Conservation (phyloP, 1,284 basidiomycete genomes). For the Baeospora myosura region DNA sequence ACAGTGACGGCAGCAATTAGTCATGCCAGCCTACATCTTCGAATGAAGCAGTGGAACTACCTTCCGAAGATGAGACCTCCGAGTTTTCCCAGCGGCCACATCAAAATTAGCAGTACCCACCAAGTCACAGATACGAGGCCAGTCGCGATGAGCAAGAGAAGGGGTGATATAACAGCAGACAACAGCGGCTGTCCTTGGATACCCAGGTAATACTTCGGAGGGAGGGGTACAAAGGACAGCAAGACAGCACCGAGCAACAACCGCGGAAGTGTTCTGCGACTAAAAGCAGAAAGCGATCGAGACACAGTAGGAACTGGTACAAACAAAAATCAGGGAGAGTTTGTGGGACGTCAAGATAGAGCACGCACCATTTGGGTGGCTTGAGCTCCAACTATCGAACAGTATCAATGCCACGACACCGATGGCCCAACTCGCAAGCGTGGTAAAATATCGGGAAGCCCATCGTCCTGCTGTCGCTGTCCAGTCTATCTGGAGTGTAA, state of each 20-base stretch:
- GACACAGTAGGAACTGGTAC: conserved; percentile 42
- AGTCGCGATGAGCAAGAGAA: conserved; percentile 46
- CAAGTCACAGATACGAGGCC: conserved; percentile 58
- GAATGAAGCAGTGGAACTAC: conserved; percentile 23
- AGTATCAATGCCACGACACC: conserved; percentile 55
- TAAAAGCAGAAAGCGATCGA: conserved; percentile 40
- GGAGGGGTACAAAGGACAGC: conserved; percentile 51
- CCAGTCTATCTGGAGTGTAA: conserved; percentile 59
- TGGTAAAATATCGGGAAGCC: conserved; percentile 67
- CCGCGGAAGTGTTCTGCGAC: conserved; percentile 30
- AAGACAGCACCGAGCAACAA: conserved; percentile 37
- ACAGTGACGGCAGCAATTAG: conserved; percentile 3
- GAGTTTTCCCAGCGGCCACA: conserved; percentile 36
- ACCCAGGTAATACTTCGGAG: conserved; percentile 48
- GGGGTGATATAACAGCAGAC: conserved; percentile 43
- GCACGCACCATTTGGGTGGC: too few species aligned
- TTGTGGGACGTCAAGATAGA: too few species aligned
- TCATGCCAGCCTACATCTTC: conserved; percentile 1
- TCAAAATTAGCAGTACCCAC: conserved; percentile 37
- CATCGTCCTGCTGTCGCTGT: conserved; percentile 61
- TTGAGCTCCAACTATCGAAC: conserved; percentile 41
- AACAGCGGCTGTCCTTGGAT: conserved; percentile 44
- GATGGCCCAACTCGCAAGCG: conserved; percentile 61
- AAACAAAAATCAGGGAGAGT: too few species aligned
- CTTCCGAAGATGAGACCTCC: conserved; percentile 27